These are phyloP conservation scores for Clarireedia monteithiana DNA, from an alignment of 2,329 filamentous ascomycete genomes.

Conservation along the genomic window DNA sequence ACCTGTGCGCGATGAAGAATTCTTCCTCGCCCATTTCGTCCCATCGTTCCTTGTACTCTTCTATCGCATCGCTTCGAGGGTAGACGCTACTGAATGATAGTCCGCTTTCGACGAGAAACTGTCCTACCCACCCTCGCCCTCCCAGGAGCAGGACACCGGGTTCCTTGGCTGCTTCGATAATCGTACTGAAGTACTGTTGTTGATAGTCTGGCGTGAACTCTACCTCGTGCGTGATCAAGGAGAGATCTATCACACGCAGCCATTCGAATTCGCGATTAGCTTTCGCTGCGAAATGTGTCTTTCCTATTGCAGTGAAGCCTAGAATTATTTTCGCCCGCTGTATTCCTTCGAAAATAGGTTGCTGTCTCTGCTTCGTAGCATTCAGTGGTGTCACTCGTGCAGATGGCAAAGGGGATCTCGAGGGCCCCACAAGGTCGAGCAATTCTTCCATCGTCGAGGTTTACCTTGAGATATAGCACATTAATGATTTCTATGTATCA, in stretches of 20 bases:
- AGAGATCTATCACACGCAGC: slow-evolving; percentile 6
- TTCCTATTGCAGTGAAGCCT: slow-evolving; percentile 1
- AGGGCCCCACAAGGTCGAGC: no score
- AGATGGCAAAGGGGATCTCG: no score
- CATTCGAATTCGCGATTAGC: slow-evolving; percentile 7
- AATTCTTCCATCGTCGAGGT: no score
- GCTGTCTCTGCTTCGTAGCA: no score
- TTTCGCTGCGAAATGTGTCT: slow-evolving; percentile 3
- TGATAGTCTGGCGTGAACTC: neutral
- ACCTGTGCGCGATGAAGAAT: neutral
- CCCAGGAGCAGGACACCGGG: slow-evolving; percentile 1
- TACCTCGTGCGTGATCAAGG: neutral
- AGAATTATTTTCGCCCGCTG: slow-evolving; percentile 6
- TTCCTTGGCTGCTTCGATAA: neutral
- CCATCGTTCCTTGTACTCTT: slow-evolving; percentile 5
- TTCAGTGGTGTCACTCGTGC: no score
- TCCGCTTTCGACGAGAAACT: neutral
- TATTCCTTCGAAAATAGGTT: neutral
- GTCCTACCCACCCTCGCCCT: slow-evolving; percentile 6
- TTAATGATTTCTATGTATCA: no score
- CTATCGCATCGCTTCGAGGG: neutral
- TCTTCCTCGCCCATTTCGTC: slow-evolving; percentile 3
- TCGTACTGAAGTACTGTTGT: neutral
- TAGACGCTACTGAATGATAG: slow-evolving; percentile 6
- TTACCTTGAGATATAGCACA: no score